Percentiles rank a stretch among this genome's conserved stretches.
phyloP scores from a whole-genome alignment of 805 yeast species.

The Lachancea nothofagi region DNA sequence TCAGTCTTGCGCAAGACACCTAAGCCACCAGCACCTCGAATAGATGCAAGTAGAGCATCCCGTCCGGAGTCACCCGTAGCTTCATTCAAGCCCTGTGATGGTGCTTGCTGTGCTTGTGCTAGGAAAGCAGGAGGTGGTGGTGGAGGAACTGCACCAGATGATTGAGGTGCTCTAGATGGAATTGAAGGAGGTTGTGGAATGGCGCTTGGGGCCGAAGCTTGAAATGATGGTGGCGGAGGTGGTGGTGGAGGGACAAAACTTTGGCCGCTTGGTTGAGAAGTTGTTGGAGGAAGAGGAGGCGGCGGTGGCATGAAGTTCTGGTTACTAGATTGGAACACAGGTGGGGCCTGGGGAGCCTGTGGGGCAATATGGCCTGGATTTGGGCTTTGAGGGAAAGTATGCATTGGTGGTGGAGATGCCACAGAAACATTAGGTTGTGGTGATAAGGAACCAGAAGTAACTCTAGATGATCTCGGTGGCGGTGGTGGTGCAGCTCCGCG shows the following conservation, averaged over 20 bases:
- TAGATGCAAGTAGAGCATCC: slow-evolving; percentile 82
- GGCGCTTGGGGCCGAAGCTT: slow-evolving; percentile 7
- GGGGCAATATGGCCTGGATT: slow-evolving; percentile 2
- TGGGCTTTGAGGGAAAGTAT: slow-evolving; percentile 6
- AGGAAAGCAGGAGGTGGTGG: slow-evolving; percentile 19
- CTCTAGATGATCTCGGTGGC: slow-evolving; percentile 18
- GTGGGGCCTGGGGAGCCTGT: neutral
- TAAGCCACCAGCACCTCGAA: slow-evolving; percentile 72
- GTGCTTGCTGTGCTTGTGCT: slow-evolving; percentile 12
- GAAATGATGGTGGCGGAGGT: slow-evolving; percentile 16
- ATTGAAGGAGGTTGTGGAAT: slow-evolving; percentile 17
- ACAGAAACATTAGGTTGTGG: slow-evolving; percentile 13
- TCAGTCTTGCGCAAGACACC: slow-evolving; percentile 70
- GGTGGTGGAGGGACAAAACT: slow-evolving; percentile 15
- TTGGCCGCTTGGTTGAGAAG: slow-evolving; percentile 4
- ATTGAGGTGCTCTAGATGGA: slow-evolving; percentile 8
- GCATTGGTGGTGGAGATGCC: slow-evolving; percentile 12
- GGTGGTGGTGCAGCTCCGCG: slow-evolving; percentile 31
- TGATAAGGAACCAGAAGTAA: slow-evolving; percentile 7
- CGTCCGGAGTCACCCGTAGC: slow-evolving; percentile 50
- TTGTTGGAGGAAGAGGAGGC: slow-evolving; percentile 8
- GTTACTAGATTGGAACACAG: neutral
- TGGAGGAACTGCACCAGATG: slow-evolving; percentile 12
- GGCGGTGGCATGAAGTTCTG: slow-evolving; percentile 1
- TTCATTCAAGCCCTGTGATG: slow-evolving; percentile 16